Evolutionary conservation across 768 basidiomycete species (phyloP).

Genomic region (Agrocybe pediades): DNA sequence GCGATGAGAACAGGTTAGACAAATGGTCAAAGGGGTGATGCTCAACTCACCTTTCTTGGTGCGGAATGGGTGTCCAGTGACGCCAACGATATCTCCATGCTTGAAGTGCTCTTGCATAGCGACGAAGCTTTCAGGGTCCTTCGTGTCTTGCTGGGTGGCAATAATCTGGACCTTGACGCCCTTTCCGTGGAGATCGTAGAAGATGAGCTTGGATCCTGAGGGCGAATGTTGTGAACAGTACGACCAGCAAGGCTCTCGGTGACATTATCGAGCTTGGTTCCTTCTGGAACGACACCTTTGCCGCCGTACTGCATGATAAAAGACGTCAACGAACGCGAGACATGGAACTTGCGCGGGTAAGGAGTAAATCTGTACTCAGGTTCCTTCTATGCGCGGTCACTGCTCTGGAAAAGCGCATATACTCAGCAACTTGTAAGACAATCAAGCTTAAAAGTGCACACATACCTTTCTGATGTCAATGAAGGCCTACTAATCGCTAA

Average conservation of each 20-base stretch:
- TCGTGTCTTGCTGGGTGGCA: constrained; percentile 83
- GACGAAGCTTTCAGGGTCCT: constrained; percentile 64
- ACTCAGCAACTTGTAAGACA: too few species aligned
- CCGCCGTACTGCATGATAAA: constrained; percentile 76
- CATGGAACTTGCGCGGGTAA: constrained; percentile 99
- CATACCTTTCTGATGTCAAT: too few species aligned
- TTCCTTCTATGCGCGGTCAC: constrained; percentile 76
- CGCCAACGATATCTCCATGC: constrained; percentile 95
- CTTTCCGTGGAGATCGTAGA: constrained; percentile 94
- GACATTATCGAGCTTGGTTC: constrained; percentile 64
- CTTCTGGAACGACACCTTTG: constrained; percentile 70
- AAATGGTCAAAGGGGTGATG: constrained; percentile 76
- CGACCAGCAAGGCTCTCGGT: constrained; percentile 82
- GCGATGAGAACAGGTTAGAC: too few species aligned
- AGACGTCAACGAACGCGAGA: constrained; percentile 68
- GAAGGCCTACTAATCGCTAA: too few species aligned
- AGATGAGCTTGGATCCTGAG: constrained; percentile 81
- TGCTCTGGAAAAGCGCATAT: too few species aligned
- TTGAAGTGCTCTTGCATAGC: constrained; percentile 84
- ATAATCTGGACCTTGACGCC: constrained; percentile 94
- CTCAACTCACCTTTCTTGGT: constrained; percentile 96
- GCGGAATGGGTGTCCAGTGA: constrained; percentile 84
- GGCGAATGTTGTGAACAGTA: constrained; percentile 88
- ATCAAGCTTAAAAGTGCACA: too few species aligned
- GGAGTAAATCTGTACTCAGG: constrained; percentile 89